A percentile compares a stretch with the other conserved stretches of the same genome.
Evolutionary conservation across 2,329 filamentous ascomycete species (phyloP).

Genomic region (Sclerotinia minor): DNA sequence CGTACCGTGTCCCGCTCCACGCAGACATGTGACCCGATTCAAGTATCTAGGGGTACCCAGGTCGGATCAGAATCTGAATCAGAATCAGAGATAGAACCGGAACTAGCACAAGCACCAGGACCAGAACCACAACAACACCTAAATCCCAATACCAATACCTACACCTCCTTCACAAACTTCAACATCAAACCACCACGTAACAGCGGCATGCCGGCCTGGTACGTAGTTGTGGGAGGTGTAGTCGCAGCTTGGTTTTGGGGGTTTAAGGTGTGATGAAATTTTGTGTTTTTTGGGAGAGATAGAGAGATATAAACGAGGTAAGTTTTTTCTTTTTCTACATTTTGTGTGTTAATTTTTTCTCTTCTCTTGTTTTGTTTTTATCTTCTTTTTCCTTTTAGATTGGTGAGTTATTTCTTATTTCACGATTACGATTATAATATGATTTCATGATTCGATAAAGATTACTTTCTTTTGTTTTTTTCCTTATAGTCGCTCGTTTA

Average conservation of each 20-base stretch:
- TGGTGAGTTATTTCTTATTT: no score
- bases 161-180: neutral
- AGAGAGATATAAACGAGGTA: neutral
- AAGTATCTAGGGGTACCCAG: no score
- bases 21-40: accelerated
- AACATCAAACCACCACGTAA: neutral
- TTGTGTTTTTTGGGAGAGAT: neutral
- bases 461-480: neutral
- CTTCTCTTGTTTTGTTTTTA: neutral
- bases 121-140: no score
- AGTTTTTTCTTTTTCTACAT: neutral
- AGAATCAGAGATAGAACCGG: no score
- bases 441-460: neutral
- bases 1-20: neutral
- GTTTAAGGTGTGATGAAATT: neutral
- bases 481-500: neutral
- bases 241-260: neutral
- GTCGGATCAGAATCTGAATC: no score
- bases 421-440: no score
- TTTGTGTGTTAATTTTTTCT: neutral
- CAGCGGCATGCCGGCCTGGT: neutral
- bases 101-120: no score
- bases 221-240: neutral
- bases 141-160: neutral
- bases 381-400: neutral